phyloP scores from a whole-genome alignment of 176 grass and related monocot species.

The Bolboschoenus planiculmis region DNA sequence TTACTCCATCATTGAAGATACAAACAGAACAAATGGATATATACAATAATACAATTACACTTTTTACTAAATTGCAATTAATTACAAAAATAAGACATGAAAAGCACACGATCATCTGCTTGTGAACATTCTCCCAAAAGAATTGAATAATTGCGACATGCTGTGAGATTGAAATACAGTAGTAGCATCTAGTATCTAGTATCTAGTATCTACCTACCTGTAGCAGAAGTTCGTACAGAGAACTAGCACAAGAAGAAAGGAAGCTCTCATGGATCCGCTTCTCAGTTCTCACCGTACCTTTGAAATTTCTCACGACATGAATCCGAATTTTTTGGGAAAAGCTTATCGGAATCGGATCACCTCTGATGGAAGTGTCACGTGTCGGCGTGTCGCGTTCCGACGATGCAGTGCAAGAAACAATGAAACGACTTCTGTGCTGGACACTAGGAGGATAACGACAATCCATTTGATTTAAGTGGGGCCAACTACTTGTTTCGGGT shows the following conservation, averaged over 20 bases:
- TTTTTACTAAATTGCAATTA: not conserved
- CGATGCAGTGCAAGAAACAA: not conserved
- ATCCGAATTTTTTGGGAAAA: not conserved
- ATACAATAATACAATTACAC: not conserved
- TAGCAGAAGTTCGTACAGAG: not conserved
- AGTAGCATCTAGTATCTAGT: not conserved
- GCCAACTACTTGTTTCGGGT: not conserved
- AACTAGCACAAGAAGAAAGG: constrained; percentile 7
- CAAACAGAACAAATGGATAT: not conserved
- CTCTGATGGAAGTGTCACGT: not conserved
- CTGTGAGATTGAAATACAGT: not conserved
- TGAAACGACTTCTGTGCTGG: too few relatives aligned
- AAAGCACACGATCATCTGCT: too few relatives aligned
- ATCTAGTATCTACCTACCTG: not conserved
- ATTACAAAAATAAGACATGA: not conserved
- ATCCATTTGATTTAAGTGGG: not conserved
- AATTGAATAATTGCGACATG: not conserved
- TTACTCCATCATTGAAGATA: not conserved
- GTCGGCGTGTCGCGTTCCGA: not conserved
- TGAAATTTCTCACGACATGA: not conserved
- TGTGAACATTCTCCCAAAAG: too few relatives aligned
- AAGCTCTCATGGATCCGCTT: not conserved
- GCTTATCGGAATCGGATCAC: not conserved
- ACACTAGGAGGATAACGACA: not conserved
- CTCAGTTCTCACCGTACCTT: not conserved